phyloP scores from a whole-genome alignment of 176 grass and related monocot species.

The Saccharum spontaneum region DNA sequence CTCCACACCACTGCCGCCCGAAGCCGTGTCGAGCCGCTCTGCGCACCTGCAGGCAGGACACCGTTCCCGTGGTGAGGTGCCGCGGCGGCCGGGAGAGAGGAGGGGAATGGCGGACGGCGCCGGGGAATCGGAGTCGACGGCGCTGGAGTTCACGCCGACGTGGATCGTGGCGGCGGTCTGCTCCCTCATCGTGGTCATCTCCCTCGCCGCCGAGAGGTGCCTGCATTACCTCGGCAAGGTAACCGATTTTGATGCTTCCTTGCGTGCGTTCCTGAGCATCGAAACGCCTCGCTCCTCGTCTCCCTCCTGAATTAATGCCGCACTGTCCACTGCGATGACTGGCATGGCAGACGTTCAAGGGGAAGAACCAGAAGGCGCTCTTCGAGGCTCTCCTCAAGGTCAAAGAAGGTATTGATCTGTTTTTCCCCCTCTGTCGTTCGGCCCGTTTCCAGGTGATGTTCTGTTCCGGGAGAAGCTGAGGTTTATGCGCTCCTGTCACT shows the following conservation, averaged over 20 bases:
- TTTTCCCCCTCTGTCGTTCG: neutral
- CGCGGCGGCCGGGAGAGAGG: neutral
- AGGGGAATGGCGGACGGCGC: constrained; percentile 9
- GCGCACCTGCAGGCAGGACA: neutral
- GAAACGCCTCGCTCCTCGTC: neutral
- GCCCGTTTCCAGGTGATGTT: neutral
- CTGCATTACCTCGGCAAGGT: constrained; percentile 95
- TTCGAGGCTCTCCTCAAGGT: constrained; percentile 95
- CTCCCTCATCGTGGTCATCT: constrained; percentile 76
- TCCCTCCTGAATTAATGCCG: neutral
- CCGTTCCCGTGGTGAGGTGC: neutral
- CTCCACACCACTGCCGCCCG: neutral
- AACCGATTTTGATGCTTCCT: neutral
- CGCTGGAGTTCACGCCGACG: constrained; percentile 87
- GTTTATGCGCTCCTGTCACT: neutral
- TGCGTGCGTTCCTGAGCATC: neutral
- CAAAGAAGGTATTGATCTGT: constrained; percentile 69
- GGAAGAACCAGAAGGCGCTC: constrained; percentile 79
- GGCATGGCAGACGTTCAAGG: constrained; percentile 55
- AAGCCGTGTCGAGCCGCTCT: neutral
- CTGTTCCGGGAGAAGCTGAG: neutral
- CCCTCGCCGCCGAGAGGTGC: constrained; percentile 72
- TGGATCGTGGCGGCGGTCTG: constrained; percentile 93
- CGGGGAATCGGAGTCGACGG: constrained; percentile 19
- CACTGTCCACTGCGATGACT: neutral